These are phyloP conservation scores for Plasmodium fragile DNA, from an alignment of 169 alveolate genomes.

Conservation along the genomic window DNA sequence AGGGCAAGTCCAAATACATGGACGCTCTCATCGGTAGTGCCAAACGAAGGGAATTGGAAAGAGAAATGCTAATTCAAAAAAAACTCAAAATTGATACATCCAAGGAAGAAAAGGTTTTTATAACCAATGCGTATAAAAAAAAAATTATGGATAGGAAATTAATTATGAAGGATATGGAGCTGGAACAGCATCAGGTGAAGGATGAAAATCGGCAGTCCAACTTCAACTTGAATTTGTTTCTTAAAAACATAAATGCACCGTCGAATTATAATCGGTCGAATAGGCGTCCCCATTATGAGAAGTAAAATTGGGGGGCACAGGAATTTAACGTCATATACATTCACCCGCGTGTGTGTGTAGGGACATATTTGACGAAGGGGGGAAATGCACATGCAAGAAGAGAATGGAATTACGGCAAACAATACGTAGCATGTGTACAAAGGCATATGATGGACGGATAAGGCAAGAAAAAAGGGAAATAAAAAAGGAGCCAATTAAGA, in stretches of 20 bases:
- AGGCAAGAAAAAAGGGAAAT: not conserved
- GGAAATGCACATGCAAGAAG: not conserved
- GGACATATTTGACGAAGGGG: not conserved
- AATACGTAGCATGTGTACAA: not conserved
- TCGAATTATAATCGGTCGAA: constrained; percentile 53
- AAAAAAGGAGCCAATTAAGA: not conserved
- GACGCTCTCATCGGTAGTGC: constrained; percentile 80
- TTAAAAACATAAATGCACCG: constrained; percentile 78
- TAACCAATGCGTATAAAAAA: constrained; percentile 85
- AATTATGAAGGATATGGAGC: constrained; percentile 74
- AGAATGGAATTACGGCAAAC: not conserved
- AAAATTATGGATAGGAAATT: constrained; percentile 82
- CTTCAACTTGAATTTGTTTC: constrained; percentile 79
- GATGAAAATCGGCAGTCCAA: constrained; percentile 69
- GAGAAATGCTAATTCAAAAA: constrained; percentile 82
- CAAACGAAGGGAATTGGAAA: constrained; percentile 82
- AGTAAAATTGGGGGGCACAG: not conserved
- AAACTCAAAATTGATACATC: constrained; percentile 79
- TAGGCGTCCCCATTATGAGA: constrained; percentile 12
- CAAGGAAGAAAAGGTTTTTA: constrained; percentile 81
- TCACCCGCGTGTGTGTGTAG: not conserved
- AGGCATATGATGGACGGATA: not conserved
- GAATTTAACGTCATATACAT: not conserved
- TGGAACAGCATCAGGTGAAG: constrained; percentile 75
- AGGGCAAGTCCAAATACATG: constrained; percentile 83